phyloP scores from a whole-genome alignment of 768 basidiomycete genomes.

The Lentinula edodes region DNA sequence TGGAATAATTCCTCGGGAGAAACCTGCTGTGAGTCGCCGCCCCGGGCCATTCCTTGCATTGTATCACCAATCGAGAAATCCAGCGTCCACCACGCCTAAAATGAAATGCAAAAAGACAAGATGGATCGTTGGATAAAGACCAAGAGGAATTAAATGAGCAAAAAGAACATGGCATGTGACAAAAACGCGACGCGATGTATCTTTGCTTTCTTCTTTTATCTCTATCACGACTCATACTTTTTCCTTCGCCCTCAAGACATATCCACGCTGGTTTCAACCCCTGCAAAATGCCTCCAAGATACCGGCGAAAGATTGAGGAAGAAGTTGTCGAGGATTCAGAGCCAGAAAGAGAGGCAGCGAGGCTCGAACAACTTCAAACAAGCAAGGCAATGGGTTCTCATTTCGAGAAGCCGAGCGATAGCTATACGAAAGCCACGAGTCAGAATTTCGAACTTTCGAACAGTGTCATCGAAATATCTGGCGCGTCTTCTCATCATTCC shows the following conservation, averaged over 20 bases:
- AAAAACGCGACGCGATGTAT: not conserved
- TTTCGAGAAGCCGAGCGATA: not conserved
- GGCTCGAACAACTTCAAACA: not conserved
- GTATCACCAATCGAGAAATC: not conserved
- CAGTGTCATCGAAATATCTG: not conserved
- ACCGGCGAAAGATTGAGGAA: not conserved
- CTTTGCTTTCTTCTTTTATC: not conserved
- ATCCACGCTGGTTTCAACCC: not conserved
- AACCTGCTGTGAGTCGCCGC: constrained; percentile 36
- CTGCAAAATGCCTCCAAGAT: not conserved
- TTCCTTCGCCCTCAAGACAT: not conserved
- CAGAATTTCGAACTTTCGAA: not conserved
- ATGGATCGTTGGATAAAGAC: not conserved
- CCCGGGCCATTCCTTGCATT: constrained; percentile 17
- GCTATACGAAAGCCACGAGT: not conserved
- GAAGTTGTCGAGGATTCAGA: constrained; percentile 67
- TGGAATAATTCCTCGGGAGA: constrained; percentile 62
- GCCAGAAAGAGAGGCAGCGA: constrained; percentile 50
- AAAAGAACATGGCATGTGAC: not conserved
- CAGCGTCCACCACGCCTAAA: not conserved
- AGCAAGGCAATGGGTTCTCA: not conserved
- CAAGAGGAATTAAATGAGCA: not conserved
- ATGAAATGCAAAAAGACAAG: not conserved
- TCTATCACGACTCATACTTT: not conserved
- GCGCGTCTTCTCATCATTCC: not conserved